Conservation (phyloP, 306 rosid genomes). For the Hippophae gyantsensis region DNA sequence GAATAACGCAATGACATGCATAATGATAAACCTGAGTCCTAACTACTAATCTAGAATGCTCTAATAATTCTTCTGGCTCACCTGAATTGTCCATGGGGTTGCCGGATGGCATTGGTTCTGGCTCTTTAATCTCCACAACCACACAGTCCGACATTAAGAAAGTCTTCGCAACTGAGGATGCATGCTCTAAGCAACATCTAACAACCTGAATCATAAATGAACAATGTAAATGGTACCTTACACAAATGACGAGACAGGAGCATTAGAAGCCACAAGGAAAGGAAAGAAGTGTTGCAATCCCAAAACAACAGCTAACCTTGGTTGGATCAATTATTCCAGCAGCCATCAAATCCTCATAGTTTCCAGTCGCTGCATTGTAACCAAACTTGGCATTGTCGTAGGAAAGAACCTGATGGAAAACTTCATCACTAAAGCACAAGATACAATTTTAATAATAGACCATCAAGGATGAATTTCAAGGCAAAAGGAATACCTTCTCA, state of each 20-base stretch:
- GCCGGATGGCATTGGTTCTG: constrained; percentile 58
- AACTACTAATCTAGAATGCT: not conserved
- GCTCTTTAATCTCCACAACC: constrained; percentile 97
- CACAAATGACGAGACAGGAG: too few relatives aligned
- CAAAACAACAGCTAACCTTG: constrained; percentile 43
- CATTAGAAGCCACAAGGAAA: too few relatives aligned
- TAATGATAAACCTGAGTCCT: too few relatives aligned
- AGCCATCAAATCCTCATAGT: constrained; percentile 92
- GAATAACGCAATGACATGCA: too few relatives aligned
- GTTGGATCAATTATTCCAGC: constrained; percentile 98
- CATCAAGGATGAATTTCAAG: not conserved
- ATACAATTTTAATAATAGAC: not conserved
- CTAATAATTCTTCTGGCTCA: not conserved
- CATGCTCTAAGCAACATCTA: constrained; percentile 98
- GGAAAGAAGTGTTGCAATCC: not conserved
- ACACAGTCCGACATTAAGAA: constrained; percentile 98
- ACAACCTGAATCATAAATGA: constrained; percentile 49
- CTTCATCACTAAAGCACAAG: not conserved
- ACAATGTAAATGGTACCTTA: too few relatives aligned
- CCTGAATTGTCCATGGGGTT: constrained; percentile 98
- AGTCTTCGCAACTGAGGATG: constrained; percentile 92
- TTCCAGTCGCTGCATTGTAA: constrained; percentile 94
- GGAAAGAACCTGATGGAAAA: constrained; percentile 54
- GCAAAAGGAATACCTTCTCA: constrained; percentile 58
- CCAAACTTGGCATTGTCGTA: constrained; percentile 66